These are phyloP conservation scores for Staphylotrichum longicolle DNA, from an alignment of 495 filamentous ascomycete species.

Conservation along the genomic window DNA sequence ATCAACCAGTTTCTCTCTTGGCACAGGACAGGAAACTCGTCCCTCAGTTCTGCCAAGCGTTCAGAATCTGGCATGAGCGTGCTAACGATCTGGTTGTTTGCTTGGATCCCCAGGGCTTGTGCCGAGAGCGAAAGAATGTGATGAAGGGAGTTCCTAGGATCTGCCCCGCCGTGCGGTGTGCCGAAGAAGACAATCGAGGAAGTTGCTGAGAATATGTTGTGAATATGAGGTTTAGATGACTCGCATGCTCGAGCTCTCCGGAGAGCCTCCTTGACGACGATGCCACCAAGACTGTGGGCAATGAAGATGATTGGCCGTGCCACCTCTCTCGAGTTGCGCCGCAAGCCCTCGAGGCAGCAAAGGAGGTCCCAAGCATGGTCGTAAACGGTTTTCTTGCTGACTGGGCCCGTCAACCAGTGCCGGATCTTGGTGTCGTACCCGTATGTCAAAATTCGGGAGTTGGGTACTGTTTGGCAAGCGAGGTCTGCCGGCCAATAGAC, in stretches of 20 bases:
- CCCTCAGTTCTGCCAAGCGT: slow-evolving; percentile 10
- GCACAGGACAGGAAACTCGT: slow-evolving; percentile 16
- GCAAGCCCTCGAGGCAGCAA: slow-evolving; percentile 3
- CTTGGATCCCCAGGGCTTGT: slow-evolving; percentile 6
- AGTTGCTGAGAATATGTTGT: slow-evolving; percentile 19
- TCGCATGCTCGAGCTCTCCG: neutral
- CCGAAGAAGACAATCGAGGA: slow-evolving; percentile 34
- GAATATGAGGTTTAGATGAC: slow-evolving; percentile 19
- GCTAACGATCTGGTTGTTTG: slow-evolving; percentile 19
- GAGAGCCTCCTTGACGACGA: slow-evolving; percentile 36
- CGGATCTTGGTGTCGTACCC: slow-evolving; percentile 17
- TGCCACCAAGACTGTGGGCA: slow-evolving; percentile 42
- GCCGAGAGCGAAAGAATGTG: slow-evolving; percentile 9
- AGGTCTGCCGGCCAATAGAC: slow-evolving; percentile 19
- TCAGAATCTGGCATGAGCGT: slow-evolving; percentile 10
- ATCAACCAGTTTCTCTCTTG: slow-evolving; percentile 10
- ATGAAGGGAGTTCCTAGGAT: slow-evolving; percentile 17
- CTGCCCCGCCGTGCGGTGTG: slow-evolving; percentile 34
- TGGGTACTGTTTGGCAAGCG: slow-evolving; percentile 7
- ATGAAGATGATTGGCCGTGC: slow-evolving; percentile 35
- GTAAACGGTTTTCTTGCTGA: slow-evolving; percentile 8
- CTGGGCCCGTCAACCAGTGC: slow-evolving; percentile 2
- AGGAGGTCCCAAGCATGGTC: slow-evolving; percentile 16
- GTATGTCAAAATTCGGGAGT: slow-evolving; percentile 19
- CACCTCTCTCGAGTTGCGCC: slow-evolving; percentile 8